Base-by-base conservation (phyloP, 225 moss, liverwort and hornwort genomes). In the Marchantia polymorpha region DNA sequence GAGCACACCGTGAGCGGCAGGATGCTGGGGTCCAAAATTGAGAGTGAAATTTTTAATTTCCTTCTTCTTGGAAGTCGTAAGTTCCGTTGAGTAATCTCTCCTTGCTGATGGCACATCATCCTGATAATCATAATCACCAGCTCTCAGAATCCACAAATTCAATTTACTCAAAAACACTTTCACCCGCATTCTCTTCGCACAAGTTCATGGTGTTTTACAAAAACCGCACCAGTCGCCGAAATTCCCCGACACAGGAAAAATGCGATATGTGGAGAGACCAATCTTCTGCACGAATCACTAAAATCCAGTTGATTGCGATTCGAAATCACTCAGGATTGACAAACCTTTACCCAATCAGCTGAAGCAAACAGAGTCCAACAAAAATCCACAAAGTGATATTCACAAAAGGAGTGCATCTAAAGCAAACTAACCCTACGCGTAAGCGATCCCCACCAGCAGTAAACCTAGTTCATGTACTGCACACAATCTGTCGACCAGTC, bases 1-100 rank as follows among this genome's bases (percentile, higher is more conserved):
- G 12, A 87, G 81, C 65, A 89, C 89, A 3, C 87, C 87, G 54
- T 90, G 90, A 59, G 90, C 90, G 7, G 88, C 88, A 7, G 84
- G 88, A 77, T 90, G 90, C 78, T 90, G 90, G 30, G 90, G 90
- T 47, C 88, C 84, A 60, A 88, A 90, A 86, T 88, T 88, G 0
- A 90, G 66, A 51, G 90, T 88, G 26, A 90, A 90, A 16, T 88
- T 90, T 76, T 90, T 88, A 16, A 90, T 83, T 77, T 88, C 75
- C 52, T 86, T 89, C 52, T 19, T 81, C 74, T 75, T 85, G 0
- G 73, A 10, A 53, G 52, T 70, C 3, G 22, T 64, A 7, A 78
- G 8, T 56, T 77, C 80, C 50, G 72, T 77, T 49, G 84, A 77
- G 73, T 63, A 80, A 46, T 72, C 31, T 77, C 84, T 77, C 27